Evolutionary conservation across 202 grass and related monocot genomes (phyloP), one percentile per base, ranked within the genome.

Genomic region (Dendrocalamus latiflorus): DNA sequence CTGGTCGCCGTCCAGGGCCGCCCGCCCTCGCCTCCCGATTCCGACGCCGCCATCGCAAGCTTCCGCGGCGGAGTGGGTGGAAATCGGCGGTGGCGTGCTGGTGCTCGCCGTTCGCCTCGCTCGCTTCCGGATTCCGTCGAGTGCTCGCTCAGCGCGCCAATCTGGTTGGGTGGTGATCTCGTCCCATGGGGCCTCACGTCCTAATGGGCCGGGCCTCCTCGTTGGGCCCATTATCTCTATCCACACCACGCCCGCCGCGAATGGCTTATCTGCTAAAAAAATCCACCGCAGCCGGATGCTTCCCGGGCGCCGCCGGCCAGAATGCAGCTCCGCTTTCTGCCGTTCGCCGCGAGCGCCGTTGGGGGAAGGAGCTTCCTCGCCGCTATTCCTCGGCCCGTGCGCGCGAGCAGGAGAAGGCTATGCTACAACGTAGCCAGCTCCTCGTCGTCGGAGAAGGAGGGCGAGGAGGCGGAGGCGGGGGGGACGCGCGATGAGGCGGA

Each of bases 1-100:
- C 86, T 75, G 0, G 86, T 47, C 50, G 72, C 83, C 59, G 71
- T 84, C 88, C 88, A 89, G 15, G 73, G 43, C 78, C 78, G 33
- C 6, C 13, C 68, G 1, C 16, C 70, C 22, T 78, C 83, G 26
- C 43, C 79, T 74, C 61, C 66, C 55, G 78, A 85, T 86, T 58
- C 83, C 30, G 70, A 65, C 25, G 84, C 55, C 56, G 24, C 81
- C 86, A 88, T 88, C 80, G 60, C 21, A 39, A 55, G 8, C 24
- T 47, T 60, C 88, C 45, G 21, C 53, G 21, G 41, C 16, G 50
- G 41, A 36, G 59, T 3, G 8, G 49, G 17, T 44, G 14, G 26
- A 28, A 24, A 68, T 43, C 69, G 33, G 34, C 53, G 81, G 76
- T 28, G 62, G 14, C 20, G 60, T 79, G 13, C 64, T 49, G 9